Evolutionary conservation across 495 filamentous ascomycete species (phyloP), one percentile per base, ranked within the genome.

Genomic region (Glarea lozoyensis): DNA sequence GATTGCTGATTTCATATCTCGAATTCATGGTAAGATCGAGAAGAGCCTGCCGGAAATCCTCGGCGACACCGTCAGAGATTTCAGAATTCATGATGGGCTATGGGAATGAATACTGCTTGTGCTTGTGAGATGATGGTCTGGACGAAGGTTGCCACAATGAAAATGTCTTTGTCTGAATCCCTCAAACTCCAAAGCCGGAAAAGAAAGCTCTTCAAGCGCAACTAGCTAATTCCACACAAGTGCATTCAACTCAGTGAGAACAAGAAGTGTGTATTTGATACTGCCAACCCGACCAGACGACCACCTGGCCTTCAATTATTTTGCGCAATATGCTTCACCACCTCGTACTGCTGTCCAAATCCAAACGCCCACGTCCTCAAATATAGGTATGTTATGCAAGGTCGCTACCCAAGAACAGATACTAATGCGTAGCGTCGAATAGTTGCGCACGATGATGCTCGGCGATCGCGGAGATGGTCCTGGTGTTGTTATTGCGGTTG

Each of bases 21-120:
- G 85, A 86, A 67, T 94, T 94, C 52, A 79, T 73, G 43, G 80
- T 82, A 54, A 98, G 71, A 65, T 95, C 92, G 63, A 90, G 82
- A 55, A 98, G 73, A 38, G 92, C 92, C 49, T 86, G 82, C 56
- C 81, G 84, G 72, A 93, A 98, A 70, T 96, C 93, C 62, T 88
- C 82, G 45, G 88, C 90, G 50, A 97, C 86, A 61, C 94, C 88
- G 58, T 84, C 87, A 41, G 86, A 90, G 51, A 79, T 68, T 37
- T 75, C 74, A 38, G 72, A 70, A 61, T 79, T 78, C 86, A 93
- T 94, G 68, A 54, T 73, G 69, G 58, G 60, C 50, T 43, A 42
- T 41, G 10, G 11, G 13, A 29, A 29, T 7, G 25, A 29, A 39
- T 31, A 45, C 21, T 17, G 41, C 20, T 36, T 44, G 2, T 46